Evolutionary conservation across 805 yeast genomes (phyloP).

Genomic region (Barnettozyma pratensis): DNA sequence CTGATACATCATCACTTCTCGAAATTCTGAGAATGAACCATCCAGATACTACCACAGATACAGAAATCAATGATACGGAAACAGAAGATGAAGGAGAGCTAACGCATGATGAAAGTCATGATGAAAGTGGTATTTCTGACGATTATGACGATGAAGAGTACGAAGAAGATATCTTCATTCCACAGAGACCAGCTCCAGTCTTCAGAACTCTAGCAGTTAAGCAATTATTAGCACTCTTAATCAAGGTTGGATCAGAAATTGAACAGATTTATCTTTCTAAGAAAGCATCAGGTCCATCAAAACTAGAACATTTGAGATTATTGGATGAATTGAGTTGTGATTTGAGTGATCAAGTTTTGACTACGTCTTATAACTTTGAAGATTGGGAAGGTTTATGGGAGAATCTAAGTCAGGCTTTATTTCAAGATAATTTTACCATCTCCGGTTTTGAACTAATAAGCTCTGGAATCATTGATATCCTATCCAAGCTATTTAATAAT

Average conservation of each 20-base stretch:
- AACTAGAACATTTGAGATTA: slow-evolving; percentile 24
- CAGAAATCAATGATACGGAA: slow-evolving; percentile 26
- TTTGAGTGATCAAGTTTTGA: slow-evolving; percentile 10
- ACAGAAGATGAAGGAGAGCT: slow-evolving; percentile 14
- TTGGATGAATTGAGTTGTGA: slow-evolving; percentile 23
- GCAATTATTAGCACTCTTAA: neutral
- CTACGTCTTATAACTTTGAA: slow-evolving; percentile 17
- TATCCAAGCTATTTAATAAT: slow-evolving; percentile 33
- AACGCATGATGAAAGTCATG: slow-evolving; percentile 17
- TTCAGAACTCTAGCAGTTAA: neutral
- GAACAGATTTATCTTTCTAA: slow-evolving; percentile 25
- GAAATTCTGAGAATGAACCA: slow-evolving; percentile 20
- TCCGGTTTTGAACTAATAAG: slow-evolving; percentile 75
- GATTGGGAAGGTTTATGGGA: slow-evolving; percentile 34
- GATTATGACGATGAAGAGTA: slow-evolving; percentile 22
- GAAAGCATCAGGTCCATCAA: slow-evolving; percentile 21
- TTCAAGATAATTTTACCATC: slow-evolving; percentile 28
- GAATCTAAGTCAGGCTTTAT: slow-evolving; percentile 31
- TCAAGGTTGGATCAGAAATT: slow-evolving; percentile 21
- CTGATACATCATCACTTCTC: slow-evolving; percentile 39
- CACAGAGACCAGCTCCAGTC: neutral
- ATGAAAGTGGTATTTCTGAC: slow-evolving; percentile 11
- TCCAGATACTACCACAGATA: slow-evolving; percentile 6
- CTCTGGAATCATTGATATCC: slow-evolving; percentile 53
- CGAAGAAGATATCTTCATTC: neutral